Evolutionary conservation across 805 yeast species (phyloP).

Genomic region (Tetrapisispora fleetii): DNA sequence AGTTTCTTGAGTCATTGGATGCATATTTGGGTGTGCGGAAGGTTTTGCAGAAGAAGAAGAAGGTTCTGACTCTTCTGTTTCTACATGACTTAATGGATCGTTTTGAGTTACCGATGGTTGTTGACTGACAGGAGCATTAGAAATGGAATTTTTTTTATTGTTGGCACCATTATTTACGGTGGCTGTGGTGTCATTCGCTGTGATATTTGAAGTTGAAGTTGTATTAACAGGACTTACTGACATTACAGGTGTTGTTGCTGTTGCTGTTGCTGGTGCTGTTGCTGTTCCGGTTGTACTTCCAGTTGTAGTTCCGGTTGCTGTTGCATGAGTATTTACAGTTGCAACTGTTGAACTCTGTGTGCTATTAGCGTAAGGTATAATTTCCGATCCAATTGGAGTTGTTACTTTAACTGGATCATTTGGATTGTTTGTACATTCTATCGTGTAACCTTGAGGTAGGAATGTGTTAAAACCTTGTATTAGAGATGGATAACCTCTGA

Average conservation of each 20-base stretch:
- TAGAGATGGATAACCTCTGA: constrained; percentile 85
- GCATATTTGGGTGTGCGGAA: not conserved
- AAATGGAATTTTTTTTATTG: not conserved
- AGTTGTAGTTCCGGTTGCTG: too few relatives aligned
- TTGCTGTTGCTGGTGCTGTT: constrained; percentile 10
- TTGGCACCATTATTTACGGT: too few relatives aligned
- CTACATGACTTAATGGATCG: constrained; percentile 9
- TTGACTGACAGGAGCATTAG: not conserved
- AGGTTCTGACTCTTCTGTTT: not conserved
- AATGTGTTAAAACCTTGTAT: constrained; percentile 97
- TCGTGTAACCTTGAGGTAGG: constrained; percentile 90
- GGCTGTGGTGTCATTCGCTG: constrained; percentile 11
- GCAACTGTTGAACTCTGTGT: not conserved
- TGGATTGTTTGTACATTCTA: constrained; percentile 84
- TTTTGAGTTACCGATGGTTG: constrained; percentile 8
- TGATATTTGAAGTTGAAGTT: constrained; percentile 1
- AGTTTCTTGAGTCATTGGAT: not conserved
- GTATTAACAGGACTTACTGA: constrained; percentile 1
- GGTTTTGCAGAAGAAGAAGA: not conserved
- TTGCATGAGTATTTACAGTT: not conserved
- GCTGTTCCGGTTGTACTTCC: constrained; percentile 1
- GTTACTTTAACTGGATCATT: constrained; percentile 89
- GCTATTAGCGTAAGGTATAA: not conserved
- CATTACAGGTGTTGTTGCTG: constrained; percentile 6
- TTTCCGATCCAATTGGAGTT: constrained; percentile 77